These are phyloP conservation scores for Colletotrichum salicis DNA, from an alignment of 2,329 filamentous ascomycete species.

Conservation along the genomic window DNA sequence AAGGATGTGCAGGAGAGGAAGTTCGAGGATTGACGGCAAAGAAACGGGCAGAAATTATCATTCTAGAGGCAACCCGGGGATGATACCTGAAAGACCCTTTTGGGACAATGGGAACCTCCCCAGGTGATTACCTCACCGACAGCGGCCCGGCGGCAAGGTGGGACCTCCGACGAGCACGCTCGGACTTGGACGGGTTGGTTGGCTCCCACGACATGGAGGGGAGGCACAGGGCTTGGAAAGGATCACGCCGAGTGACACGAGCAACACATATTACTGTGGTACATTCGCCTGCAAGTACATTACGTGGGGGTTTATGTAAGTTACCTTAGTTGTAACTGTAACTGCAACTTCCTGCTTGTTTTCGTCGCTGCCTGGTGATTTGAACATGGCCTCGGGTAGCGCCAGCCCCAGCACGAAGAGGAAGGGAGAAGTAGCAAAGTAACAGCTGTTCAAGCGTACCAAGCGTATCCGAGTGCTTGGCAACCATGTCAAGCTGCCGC, in stretches of 20 bases:
- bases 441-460: neutral
- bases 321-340: neutral
- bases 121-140: conserved; percentile 35
- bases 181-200: conserved; percentile 2
- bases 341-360: neutral
- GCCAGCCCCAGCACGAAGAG: neutral
- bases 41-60: conserved; percentile 18
- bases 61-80: conserved; percentile 28
- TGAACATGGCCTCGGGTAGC: neutral
- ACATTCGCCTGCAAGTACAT: neutral
- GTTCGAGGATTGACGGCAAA: neutral
- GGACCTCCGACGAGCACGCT: conserved; percentile 18
- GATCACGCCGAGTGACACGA: neutral
- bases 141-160: conserved; percentile 33
- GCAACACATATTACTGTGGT: neutral
- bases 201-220: neutral
- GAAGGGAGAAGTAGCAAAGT: neutral
- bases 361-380: neutral
- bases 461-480: neutral
- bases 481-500: neutral
- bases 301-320: neutral
- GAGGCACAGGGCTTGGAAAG: neutral
- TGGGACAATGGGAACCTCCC: conserved; percentile 22
- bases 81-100: conserved; percentile 36
- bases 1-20: neutral